Evolutionary conservation across 768 basidiomycete species (phyloP), one percentile per base, ranked within the genome.

Genomic region (Tulasnella sp.): DNA sequence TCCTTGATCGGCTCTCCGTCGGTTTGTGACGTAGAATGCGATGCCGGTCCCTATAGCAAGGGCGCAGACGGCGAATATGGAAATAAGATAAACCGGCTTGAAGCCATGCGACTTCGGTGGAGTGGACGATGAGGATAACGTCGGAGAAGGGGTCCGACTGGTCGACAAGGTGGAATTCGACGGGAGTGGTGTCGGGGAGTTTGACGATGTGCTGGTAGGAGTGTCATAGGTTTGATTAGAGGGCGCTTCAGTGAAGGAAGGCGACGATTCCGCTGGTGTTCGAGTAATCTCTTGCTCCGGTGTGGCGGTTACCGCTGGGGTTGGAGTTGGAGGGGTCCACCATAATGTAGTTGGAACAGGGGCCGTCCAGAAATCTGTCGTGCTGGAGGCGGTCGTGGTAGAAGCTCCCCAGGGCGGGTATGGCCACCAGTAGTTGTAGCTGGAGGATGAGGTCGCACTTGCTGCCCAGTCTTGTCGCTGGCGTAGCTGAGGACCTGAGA

Each of bases 341-440:
- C 48, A 48, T n/a, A 50, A n/a, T 54, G 76, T 44, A 42, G 77
- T 64, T 41, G 58, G 77, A 37, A 54, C 34, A 44, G 77, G 40
- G 18, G 54, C 41, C 34, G 41, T 58, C 77, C 77, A 37, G 12
- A 28, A 2, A 20, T 54, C 48, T 50, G 16, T n/a, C 28, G 48
- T 22, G 40, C 37, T 78, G 28, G 77, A 14, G 40, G 78, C 3
- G 44, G 40, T 73, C 18, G 79, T 73, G 18, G 72, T 75, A 46
- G 79, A 75, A 58, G 72, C 72, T 31, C 79, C 79, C 37, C 72
- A 42, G 34, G 79, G 79, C 37, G 69, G 69, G 72, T 80, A 80
- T 28, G 79, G 79, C 79, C 79, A 80, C 79, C 79, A 80, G 40
- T 80, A 80, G 44, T 80, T 73, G 79, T 80, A 80, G 72, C 79